Evolutionary conservation across 129 eudicot species (phyloP).

Genomic region (Calendula officinalis): DNA sequence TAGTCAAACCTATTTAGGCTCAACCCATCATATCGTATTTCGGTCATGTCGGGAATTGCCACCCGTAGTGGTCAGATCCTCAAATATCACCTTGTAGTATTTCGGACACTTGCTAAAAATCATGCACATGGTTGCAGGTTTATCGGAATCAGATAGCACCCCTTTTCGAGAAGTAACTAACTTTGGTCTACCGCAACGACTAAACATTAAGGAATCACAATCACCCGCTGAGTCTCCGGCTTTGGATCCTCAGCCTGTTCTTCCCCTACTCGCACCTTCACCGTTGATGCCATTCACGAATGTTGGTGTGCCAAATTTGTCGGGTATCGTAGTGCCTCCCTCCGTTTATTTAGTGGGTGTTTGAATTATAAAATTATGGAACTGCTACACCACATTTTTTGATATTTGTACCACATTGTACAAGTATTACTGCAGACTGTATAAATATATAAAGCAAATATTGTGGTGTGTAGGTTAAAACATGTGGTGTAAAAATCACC

Average conservation of each 20-base stretch:
- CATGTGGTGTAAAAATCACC: no score
- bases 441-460: no score
- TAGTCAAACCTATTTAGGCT: no score
- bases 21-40: no score
- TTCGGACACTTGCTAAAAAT: not conserved
- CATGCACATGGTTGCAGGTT: conserved; percentile 23
- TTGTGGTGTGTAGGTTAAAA: no score
- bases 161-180: not conserved
- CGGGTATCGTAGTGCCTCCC: conserved; percentile 36
- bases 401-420: no score
- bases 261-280: conserved; percentile 54
- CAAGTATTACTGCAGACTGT: no score
- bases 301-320: conserved; percentile 38
- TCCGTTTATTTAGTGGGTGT: not conserved
- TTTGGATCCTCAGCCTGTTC: conserved; percentile 37
- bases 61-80: no score
- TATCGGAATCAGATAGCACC: conserved; percentile 16
- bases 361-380: not conserved
- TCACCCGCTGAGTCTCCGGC: conserved; percentile 33
- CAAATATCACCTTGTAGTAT: not conserved
- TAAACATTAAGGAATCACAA: conserved; percentile 8
- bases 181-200: conserved; percentile 9
- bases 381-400: no score
- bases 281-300: conserved; percentile 56
- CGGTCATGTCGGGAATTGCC: no score